Base-by-base conservation (phyloP, 768 basidiomycete species). In the Hebeloma cylindrosporum region DNA sequence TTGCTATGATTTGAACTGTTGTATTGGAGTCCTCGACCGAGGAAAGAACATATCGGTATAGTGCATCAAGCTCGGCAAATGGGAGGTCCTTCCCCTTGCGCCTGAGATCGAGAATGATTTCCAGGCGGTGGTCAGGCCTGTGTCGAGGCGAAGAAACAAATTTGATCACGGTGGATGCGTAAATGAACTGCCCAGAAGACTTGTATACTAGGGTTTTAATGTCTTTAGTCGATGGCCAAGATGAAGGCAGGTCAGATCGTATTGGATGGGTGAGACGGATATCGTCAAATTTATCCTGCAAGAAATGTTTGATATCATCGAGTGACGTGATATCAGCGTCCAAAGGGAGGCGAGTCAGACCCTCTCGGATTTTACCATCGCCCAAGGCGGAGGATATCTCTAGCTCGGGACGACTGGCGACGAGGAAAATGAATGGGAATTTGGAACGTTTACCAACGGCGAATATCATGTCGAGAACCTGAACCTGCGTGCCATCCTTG, bases 141-240 rank as follows among this genome's bases (percentile, higher is more conserved):
- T 40, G 38, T 8, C 46, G 40, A 21, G 16, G 32, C 0, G 40
- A 47, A 5, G 20, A 22, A 1, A 36, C 11, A 7, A 34, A 47
- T 23, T 36, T 41, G 1, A 35, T 21, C 0, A 47, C 40, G 1
- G 39, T 42, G 10, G 46, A 23, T 2, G 46, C 46, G 16, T 47
- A 47, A 5, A 42, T 40, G 14, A 47, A 47, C 23, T 47, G 46
- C 1, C 46, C 46, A 1, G 46, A 47, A 6, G 46, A 42, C 11
- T 42, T 41, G 2, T n/a, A 1, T 5, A 29, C 34, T 1, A 47
- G 38, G 2, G 18, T 13, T 4, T n/a, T 9, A 11, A 47, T 23
- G 9, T 3, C 14, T 0, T 47, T 11, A 6, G 29, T 20, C 2
- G 31, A 3, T 0, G 46, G 46, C 46, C 46, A 47, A 5, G 10